Base-by-base conservation (phyloP, 345 rosid species). In the Citrus trifoliata region DNA sequence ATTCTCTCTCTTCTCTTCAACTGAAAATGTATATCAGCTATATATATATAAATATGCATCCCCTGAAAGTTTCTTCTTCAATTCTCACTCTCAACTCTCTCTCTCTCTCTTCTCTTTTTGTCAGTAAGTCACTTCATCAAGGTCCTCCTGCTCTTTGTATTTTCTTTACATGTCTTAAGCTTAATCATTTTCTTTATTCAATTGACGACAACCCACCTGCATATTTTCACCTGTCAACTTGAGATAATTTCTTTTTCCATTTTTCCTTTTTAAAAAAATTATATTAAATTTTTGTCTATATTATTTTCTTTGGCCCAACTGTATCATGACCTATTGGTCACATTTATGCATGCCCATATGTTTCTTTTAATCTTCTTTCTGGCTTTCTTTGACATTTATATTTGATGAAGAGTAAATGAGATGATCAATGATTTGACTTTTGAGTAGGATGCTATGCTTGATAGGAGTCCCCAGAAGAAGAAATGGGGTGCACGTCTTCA, bases 401-500 rank as follows among this genome's bases (percentile, higher is more conserved):
- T 71, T 14, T 59, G 24, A 66, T 24, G 27, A 46, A 56, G 33
- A 55, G 33, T 70, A 13, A 3, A 46, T 46, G 6, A 74, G 79
- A n/a, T 40, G 60, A 76, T 80, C 73, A 30, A 51, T 65, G 78
- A 66, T 40, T 46, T 63, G 42, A 65, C 18, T 78, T 13, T 72
- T 58, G 53, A 68, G 77, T 83, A 83, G 88, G 86, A 85, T 85
- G 85, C 67, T 85, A 75, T 74, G 73, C 76, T 67, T 80, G 87
- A 81, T 69, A 76, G 66, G 69, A 79, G 67, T 35, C 53, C n/a
- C 37, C 62, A n/a, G 80, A 68, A 80, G 79, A 60, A 75, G 86
- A 30, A 80, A 92, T 92, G 98, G 97, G 97, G 72, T 94, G 98
- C 80, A 80, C 93, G 82, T 77, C 88, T 85, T 94, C 97, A 65